These are phyloP conservation scores for Cenococcum geophilum DNA, from an alignment of 495 filamentous ascomycete species.

Conservation along the genomic window DNA sequence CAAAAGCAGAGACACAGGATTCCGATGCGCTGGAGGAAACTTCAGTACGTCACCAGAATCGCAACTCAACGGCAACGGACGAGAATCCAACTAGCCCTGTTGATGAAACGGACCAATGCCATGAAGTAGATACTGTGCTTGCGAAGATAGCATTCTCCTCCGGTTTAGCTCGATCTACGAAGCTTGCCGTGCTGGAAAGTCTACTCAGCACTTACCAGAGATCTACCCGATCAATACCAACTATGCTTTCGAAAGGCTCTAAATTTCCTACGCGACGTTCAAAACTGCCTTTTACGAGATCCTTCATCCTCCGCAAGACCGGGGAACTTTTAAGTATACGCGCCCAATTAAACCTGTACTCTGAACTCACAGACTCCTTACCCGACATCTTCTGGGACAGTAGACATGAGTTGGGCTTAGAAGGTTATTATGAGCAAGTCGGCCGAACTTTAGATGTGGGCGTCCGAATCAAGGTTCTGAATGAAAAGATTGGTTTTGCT, in stretches of 20 bases:
- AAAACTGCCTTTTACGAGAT: conserved; percentile 59
- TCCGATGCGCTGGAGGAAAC: conserved; percentile 6
- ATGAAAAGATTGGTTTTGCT: conserved; percentile 97
- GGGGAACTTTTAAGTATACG: conserved; percentile 86
- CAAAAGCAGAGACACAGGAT: conserved; percentile 44
- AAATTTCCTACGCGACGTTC: conserved; percentile 29
- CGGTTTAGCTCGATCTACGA: conserved; percentile 90
- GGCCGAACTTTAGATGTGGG: conserved; percentile 85
- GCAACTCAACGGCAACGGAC: not conserved
- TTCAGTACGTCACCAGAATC: not conserved
- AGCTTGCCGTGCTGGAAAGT: conserved; percentile 86
- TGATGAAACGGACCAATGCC: conserved; percentile 32
- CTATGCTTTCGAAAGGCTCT: conserved; percentile 56
- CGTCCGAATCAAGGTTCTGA: conserved; percentile 85
- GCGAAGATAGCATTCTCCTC: conserved; percentile 96
- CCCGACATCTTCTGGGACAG: conserved; percentile 98
- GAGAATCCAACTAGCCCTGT: conserved; percentile 18
- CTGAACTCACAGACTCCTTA: conserved; percentile 88
- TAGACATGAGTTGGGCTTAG: conserved; percentile 71
- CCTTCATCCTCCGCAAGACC: conserved; percentile 85
- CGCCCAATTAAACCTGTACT: conserved; percentile 92
- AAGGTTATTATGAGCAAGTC: conserved; percentile 91
- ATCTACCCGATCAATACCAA: conserved; percentile 73
- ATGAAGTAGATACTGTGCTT: conserved; percentile 66
- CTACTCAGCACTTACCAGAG: conserved; percentile 78